Percentiles rank a stretch among this genome's conserved stretches.
Conservation (phyloP, 768 basidiomycete species). For the Naganishia friedmannii region DNA sequence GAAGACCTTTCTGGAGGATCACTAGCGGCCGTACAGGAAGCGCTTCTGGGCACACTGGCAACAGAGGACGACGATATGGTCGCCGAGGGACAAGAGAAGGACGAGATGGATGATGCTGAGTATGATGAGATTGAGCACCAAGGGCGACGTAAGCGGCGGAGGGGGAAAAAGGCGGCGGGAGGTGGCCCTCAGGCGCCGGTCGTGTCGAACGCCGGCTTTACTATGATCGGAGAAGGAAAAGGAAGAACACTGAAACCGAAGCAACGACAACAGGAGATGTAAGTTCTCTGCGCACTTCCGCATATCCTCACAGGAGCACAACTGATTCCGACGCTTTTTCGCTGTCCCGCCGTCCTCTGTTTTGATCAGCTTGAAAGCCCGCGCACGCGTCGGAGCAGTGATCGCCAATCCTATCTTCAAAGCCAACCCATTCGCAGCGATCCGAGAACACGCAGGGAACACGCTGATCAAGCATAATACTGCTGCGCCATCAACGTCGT, state of each 20-base stretch:
- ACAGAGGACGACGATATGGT: slow-evolving; percentile 24
- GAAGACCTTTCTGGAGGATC: slow-evolving; percentile 40
- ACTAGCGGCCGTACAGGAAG: slow-evolving; percentile 33
- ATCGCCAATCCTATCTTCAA: slow-evolving; percentile 45
- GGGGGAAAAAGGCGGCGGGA: slow-evolving; percentile 16
- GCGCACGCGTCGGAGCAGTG: slow-evolving; percentile 35
- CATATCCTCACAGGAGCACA: background rate
- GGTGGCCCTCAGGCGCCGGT: background rate
- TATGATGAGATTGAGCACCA: slow-evolving; percentile 18
- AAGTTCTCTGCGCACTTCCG: slow-evolving; percentile 26
- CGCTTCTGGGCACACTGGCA: slow-evolving; percentile 30
- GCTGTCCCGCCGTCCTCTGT: background rate
- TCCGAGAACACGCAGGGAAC: slow-evolving; percentile 47
- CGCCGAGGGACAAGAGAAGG: slow-evolving; percentile 13
- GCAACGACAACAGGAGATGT: slow-evolving; percentile 46
- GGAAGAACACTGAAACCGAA: slow-evolving; percentile 47
- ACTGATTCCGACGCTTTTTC: background rate
- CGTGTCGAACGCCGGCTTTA: background rate
- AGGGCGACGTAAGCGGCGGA: slow-evolving; percentile 25
- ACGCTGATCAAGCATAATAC: slow-evolving; percentile 33
- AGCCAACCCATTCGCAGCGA: slow-evolving; percentile 48
- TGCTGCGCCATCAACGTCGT: too few species aligned
- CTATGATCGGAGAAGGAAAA: slow-evolving; percentile 44
- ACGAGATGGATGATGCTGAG: slow-evolving; percentile 25
- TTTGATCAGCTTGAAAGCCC: slow-evolving; percentile 5